These are phyloP conservation scores for Picea mariana DNA, from an alignment of 83 land plant species.

Conservation along the genomic window DNA sequence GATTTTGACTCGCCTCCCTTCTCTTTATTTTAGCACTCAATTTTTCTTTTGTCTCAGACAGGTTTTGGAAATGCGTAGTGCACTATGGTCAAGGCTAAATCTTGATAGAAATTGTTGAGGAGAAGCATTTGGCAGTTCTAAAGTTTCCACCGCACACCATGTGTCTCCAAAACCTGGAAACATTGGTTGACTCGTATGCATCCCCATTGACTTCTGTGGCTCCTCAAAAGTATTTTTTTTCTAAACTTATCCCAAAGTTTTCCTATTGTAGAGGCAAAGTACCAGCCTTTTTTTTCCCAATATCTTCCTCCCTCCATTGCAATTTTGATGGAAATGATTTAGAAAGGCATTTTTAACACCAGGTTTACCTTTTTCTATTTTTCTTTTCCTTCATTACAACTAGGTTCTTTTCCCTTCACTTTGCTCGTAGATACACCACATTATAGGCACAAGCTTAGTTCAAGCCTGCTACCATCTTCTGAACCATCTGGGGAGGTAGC, in stretches of 20 bases:
- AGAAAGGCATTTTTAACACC: constrained; percentile 9
- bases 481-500: not conserved
- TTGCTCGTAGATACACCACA: no score
- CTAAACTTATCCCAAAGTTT: constrained; percentile 35
- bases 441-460: no score
- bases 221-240: constrained; percentile 16
- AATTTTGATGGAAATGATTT: constrained; percentile 26
- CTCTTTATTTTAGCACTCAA: no score
- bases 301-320: constrained; percentile 25
- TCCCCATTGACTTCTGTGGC: constrained; percentile 15
- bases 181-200: constrained; percentile 16
- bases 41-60: no score
- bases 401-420: not conserved
- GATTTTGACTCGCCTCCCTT: no score
- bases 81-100: no score
- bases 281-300: constrained; percentile 20
- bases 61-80: no score
- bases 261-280: constrained; percentile 17
- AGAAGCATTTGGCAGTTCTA: not conserved
- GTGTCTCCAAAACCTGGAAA: constrained; percentile 15
- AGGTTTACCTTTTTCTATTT: not conserved
- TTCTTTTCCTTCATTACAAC: constrained; percentile 28
- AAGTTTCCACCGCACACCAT: not conserved
- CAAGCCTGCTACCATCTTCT: no score
- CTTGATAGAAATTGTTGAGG: not conserved